Conservation (phyloP, 2,329 filamentous ascomycete species). For the Metarhizium rileyi region DNA sequence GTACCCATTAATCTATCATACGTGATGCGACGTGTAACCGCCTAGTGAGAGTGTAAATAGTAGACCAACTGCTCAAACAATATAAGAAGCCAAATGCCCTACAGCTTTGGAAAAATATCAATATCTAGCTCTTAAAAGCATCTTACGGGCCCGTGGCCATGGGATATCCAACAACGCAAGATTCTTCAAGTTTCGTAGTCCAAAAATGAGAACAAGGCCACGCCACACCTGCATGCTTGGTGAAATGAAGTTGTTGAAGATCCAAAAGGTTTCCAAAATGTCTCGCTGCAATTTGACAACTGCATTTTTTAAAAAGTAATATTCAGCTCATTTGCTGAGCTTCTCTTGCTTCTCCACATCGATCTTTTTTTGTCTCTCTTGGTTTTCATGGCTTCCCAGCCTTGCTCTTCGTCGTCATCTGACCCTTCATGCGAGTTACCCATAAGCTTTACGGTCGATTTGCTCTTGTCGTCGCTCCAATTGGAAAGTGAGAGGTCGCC, state of each 20-base stretch:
- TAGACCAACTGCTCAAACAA: constrained; percentile 1
- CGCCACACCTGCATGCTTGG: background rate
- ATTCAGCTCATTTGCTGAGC: constrained; percentile 36
- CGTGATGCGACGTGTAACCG: constrained; percentile 2
- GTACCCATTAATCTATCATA: constrained; percentile 6
- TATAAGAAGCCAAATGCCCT: constrained; percentile 5
- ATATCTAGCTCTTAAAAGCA: constrained; percentile 4
- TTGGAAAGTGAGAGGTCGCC: constrained; percentile 20
- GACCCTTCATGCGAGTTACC: constrained; percentile 30
- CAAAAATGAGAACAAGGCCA: constrained; percentile 9
- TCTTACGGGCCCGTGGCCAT: background rate
- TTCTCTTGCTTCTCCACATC: constrained; percentile 55
- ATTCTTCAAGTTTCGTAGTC: background rate
- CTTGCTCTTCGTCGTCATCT: constrained; percentile 55
- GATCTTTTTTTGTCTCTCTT: constrained; percentile 60
- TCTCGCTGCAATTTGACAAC: background rate
- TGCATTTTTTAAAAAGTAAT: constrained; percentile 30
- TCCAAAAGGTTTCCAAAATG: background rate
- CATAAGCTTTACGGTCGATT: constrained; percentile 28
- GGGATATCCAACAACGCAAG: constrained; percentile 12
- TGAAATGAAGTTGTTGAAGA: background rate
- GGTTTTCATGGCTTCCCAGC: constrained; percentile 61
- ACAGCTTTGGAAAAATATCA: background rate
- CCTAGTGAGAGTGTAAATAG: constrained; percentile 1
- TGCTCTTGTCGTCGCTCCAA: constrained; percentile 23